Base-by-base conservation (phyloP, 2,329 filamentous ascomycete genomes). In the Pezicula neosporulosa region DNA sequence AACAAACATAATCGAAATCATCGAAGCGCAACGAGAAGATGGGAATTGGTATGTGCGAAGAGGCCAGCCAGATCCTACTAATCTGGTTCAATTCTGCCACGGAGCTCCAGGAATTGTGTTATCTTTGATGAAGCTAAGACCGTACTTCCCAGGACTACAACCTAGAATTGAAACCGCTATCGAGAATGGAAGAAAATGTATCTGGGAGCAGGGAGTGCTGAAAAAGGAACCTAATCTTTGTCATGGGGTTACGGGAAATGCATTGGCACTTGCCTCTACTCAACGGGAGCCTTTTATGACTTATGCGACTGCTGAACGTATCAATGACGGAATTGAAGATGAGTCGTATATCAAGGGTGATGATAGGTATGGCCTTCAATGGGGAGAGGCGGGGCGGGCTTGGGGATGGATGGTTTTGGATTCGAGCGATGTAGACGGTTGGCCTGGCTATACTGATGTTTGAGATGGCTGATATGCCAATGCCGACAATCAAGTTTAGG, bases 31-130 rank as follows among this genome's bases (percentile, higher is more conserved):
- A 62, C 75, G 73, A 48, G 70, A 77, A 4, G 79, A 77, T 53
- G 84, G 85, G 4, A 87, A 87, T 62, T 88, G 85, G 70, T 81
- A 82, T 0, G 35, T 63, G 47, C 48, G 74, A 54, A 64, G 73
- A 47, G 70, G 77, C 27, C 30, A 21, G 3, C 28, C 44, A 3
- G 73, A 70, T 44, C 70, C 74, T 54, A 68, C 56, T 12, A 58
- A 72, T 39, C 69, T 83, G 6, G 77, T 87, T 6, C 83, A 87
- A 61, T 83, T 85, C 66, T 88, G 83, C 60, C 85, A 87, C 60
- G 85, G 85, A 3, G 82, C 81, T 0, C 80, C 85, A 2, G 85
- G 85, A 0, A 77, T 86, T 19, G 68, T 86, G 8, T 68, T 78
- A 30, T 83, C 81, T 6, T 72, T 89, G 8, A 60, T 76, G 4